These are phyloP conservation scores for Sclerotinia nivalis DNA, from an alignment of 2,329 filamentous ascomycete species.

Conservation along the genomic window DNA sequence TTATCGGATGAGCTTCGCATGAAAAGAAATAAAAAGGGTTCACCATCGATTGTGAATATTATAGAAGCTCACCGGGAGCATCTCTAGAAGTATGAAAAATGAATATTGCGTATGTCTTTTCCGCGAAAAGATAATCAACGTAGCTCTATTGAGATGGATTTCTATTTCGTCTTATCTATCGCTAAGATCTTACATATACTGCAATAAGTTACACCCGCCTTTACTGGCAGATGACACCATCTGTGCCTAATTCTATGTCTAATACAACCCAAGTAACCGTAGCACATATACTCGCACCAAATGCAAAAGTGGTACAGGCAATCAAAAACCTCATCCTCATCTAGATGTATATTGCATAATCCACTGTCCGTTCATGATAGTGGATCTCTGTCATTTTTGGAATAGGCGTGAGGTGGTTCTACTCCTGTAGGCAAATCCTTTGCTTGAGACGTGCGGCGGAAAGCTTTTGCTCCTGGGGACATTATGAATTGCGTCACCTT, in stretches of 20 bases:
- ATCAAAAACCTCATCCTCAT: neutral
- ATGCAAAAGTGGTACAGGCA: neutral
- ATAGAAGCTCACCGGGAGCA: neutral
- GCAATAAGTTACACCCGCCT: neutral
- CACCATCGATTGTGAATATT: neutral
- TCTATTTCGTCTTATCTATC: neutral
- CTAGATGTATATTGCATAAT: neutral
- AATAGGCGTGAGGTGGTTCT: neutral
- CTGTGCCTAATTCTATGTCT: neutral
- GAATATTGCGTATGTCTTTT: neutral
- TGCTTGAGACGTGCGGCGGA: neutral
- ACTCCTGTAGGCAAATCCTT: too few relatives aligned
- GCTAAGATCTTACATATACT: neutral
- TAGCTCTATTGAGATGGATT: neutral
- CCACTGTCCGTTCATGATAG: neutral
- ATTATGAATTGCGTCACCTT: neutral
- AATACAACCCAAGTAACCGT: neutral
- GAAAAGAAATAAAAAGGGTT: neutral
- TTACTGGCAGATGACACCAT: neutral
- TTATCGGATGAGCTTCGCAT: constrained; percentile 1
- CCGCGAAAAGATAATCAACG: neutral
- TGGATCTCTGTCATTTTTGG: neutral
- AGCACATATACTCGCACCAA: neutral
- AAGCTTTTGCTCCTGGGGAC: neutral
- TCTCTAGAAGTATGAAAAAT: neutral